A percentile compares a stretch with the other conserved stretches of the same genome.
phyloP scores from a whole-genome alignment of 345 rosid genomes.

The Draba incana region DNA sequence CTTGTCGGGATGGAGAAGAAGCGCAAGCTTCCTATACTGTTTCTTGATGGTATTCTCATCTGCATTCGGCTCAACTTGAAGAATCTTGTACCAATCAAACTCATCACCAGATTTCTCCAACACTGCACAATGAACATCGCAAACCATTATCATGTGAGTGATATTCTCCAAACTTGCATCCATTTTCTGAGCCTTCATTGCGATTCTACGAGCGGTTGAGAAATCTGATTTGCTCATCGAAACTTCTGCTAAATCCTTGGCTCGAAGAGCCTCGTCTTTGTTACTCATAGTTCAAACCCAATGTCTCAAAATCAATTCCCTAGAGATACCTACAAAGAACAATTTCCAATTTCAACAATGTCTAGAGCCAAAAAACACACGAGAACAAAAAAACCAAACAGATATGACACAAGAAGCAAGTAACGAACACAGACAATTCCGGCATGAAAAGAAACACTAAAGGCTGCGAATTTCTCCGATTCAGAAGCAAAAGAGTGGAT shows the following conservation, averaged over 20 bases:
- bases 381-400: background rate
- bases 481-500: background rate
- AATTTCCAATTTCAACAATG: slow-evolving; percentile 12
- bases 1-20: slow-evolving; percentile 91
- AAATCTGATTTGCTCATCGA: slow-evolving; percentile 67
- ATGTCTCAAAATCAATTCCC: background rate
- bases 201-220: slow-evolving; percentile 64
- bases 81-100: slow-evolving; percentile 88
- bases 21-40: slow-evolving; percentile 84
- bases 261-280: slow-evolving; percentile 91
- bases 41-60: slow-evolving; percentile 78
- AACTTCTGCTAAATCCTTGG: slow-evolving; percentile 65
- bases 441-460: background rate
- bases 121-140: slow-evolving; percentile 85
- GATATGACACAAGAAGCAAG: background rate
- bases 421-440: slow-evolving; percentile 3
- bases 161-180: slow-evolving; percentile 61
- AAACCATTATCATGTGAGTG: slow-evolving; percentile 70
- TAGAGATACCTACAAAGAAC: slow-evolving; percentile 6
- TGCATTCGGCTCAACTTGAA: slow-evolving; percentile 62
- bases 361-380: background rate
- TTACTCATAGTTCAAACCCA: slow-evolving; percentile 57
- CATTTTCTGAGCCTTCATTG: slow-evolving; percentile 68
- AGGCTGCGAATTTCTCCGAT: background rate
- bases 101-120: slow-evolving; percentile 65